Base-by-base conservation (phyloP, 2,329 filamentous ascomycete species). In the Arachnopeziza araneosa region DNA sequence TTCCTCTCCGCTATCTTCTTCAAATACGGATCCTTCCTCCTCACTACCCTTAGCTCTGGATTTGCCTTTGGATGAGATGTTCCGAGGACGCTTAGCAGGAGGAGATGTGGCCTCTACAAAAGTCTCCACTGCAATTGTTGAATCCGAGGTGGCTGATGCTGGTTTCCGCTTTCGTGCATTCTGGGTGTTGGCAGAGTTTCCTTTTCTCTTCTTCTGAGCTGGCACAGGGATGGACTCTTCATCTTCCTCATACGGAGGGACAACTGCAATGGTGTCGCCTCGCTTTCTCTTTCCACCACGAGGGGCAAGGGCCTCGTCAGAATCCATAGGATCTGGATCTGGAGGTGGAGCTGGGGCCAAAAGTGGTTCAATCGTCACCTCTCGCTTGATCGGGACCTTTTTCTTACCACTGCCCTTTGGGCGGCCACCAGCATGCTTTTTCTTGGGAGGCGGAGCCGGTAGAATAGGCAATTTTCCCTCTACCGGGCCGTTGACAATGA, bases 1-100 rank as follows among this genome's bases (percentile, higher is more conserved):
- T 61, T 60, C 19, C 56, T 57, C 53, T 58, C 56, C 32, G 49
- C 57, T 57, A 60, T 64, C 44, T 36, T 60, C 22, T 77, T 77
- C 72, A 85, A 85, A 71, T 85, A 85, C 1, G 80, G 80, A 1
- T 81, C 83, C 8, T 85, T 78, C 0, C 83, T 86, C 1, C 80
- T 82, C 66, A 84, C 84, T 56, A 82, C 78, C 69, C 85, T 85
- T 64, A 81, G 80, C 55, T 85, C 83, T n/a, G 83, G 83, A 17
- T 76, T 78, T 12, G 78, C 77, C 83, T 19, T 24, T 49, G 24
- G 30, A 50, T 22, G 21, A 6, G 19, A n/a, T 32, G n/a, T 22
- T 48, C 32, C 26, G 9, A 21, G 6, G 54, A 24, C 8, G 53
- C 17, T 52, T 55, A 7, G 12, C 36, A 44, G 36, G 17, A 44